phyloP scores from a whole-genome alignment of 2,329 filamentous ascomycete genomes.

The Leptographium galeiforme region DNA sequence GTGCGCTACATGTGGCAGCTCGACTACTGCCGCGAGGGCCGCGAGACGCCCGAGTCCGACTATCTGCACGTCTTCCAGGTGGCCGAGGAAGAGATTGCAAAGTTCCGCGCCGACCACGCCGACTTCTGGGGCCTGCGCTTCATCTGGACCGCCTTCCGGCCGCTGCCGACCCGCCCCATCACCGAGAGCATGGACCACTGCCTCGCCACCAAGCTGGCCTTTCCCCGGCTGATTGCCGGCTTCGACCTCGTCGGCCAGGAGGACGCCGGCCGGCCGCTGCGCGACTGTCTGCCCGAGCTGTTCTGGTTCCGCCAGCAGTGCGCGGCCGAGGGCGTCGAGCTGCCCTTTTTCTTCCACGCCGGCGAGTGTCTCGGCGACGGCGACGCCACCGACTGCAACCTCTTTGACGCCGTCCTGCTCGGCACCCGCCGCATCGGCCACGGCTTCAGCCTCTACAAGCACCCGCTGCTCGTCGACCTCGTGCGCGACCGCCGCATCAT shows the following conservation, averaged over 20 bases:
- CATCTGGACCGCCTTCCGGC: conserved; percentile 71
- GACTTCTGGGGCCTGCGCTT: conserved; percentile 74
- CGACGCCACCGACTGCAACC: conserved; percentile 60
- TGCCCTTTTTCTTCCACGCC: conserved; percentile 94
- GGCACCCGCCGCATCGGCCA: conserved; percentile 84
- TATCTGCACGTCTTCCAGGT: conserved; percentile 58
- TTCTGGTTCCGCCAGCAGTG: conserved; percentile 92
- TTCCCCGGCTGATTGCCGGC: conserved; percentile 68
- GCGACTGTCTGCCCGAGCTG: conserved; percentile 66
- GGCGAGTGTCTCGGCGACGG: conserved; percentile 74
- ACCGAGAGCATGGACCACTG: conserved; percentile 78
- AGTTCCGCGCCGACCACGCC: conserved; percentile 61
- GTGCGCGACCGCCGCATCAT: conserved; percentile 81
- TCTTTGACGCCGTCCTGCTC: conserved; percentile 79
- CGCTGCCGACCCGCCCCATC: conserved; percentile 48
- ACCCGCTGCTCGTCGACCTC: conserved; percentile 78
- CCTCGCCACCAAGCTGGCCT: conserved; percentile 66
- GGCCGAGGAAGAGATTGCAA: conserved; percentile 63
- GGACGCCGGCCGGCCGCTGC: conserved; percentile 61
- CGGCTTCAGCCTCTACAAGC: conserved; percentile 78
- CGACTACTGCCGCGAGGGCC: conserved; percentile 51
- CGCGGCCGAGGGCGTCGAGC: conserved; percentile 58
- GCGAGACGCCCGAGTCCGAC: conserved; percentile 52
- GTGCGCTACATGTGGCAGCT: conserved; percentile 60
- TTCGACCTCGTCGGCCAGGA: conserved; percentile 89